These are phyloP conservation scores for Clitopilus passeckerianus DNA, from an alignment of 768 basidiomycete species.

Conservation along the genomic window DNA sequence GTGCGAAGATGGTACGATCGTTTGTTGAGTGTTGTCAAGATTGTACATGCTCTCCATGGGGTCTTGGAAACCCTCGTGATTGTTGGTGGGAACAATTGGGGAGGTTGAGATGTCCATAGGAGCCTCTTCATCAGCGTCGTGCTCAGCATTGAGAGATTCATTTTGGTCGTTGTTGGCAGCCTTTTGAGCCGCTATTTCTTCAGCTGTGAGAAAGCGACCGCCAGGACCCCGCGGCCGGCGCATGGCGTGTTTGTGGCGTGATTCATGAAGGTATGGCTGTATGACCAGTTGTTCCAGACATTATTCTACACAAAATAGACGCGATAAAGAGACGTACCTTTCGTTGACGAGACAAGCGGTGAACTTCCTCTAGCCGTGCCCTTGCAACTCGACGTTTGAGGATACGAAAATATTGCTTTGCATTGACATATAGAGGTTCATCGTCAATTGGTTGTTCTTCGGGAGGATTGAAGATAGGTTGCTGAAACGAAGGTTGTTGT, in stretches of 20 bases:
- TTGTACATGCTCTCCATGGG: constrained; percentile 20
- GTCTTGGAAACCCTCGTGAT: constrained; percentile 20
- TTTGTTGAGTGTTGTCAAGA: constrained; percentile 14
- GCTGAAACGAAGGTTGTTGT: constrained; percentile 11
- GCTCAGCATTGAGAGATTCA: constrained; percentile 23
- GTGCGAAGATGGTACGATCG: constrained; percentile 12
- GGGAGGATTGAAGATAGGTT: constrained; percentile 15
- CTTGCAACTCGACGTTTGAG: constrained; percentile 91
- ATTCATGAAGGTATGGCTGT: constrained; percentile 97
- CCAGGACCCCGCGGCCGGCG: constrained; percentile 95
- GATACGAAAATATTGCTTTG: constrained; percentile 98
- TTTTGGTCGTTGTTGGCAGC: constrained; percentile 28
- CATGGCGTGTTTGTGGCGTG: constrained; percentile 97
- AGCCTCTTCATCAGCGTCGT: constrained; percentile 31
- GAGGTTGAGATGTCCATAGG: constrained; percentile 29
- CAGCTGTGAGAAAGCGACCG: constrained; percentile 94
- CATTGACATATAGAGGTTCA: constrained; percentile 98
- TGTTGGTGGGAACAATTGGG: constrained; percentile 14
- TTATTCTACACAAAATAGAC: not conserved
- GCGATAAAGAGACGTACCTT: constrained; percentile 51
- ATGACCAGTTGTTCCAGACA: constrained; percentile 3
- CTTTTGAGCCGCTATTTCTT: constrained; percentile 87
- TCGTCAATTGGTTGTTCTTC: constrained; percentile 63
- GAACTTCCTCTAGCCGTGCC: constrained; percentile 89
- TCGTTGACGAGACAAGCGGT: constrained; percentile 85